Base-by-base conservation (phyloP, 2,329 filamentous ascomycete species). In the Fulvia fulva region DNA sequence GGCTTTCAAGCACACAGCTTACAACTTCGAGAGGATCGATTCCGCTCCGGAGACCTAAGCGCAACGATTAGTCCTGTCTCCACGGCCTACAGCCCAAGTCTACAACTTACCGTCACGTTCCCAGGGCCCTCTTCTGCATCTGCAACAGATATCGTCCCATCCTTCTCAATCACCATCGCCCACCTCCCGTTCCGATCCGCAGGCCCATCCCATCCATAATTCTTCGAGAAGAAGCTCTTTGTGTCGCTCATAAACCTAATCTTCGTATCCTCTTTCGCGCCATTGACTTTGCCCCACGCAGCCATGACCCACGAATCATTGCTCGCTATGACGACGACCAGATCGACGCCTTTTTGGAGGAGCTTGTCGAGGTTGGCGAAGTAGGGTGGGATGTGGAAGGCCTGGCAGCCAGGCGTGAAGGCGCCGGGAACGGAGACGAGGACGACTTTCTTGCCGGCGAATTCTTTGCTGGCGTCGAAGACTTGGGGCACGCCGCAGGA, bases 221-320 rank as follows among this genome's bases (percentile, higher is more conserved):
- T 81, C 80, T 88, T 86, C 75, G 85, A 88, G 82, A 95, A 95
- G 70, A 83, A 84, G 65, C 84, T 81, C 66, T 85, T 83, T 61
- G 79, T 77, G 75, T 96, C 91, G 68, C 85, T 86, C 71, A 91
- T 83, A 80, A 96, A 94, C 68, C 94, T 81, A 74, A 87, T 81
- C 68, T 88, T 84, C 69, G 83, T 82, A 67, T 93, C 87, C 64
- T 86, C 85, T 71, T 83, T 87, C 71, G 93, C 81, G 54, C 82
- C 81, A 77, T 95, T 93, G 71, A 91, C 90, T 83, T 96, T 96
- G 77, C 86, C 88, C 68, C 70, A 70, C 22, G 60, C 62, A 28
- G 86, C 86, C 89, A 93, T 92, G 23, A 58, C 57, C 90, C 90
- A 94, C 55, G 87, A 80, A 77, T 96, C 91, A 77, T 96, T 96